phyloP scores from a whole-genome alignment of 208 protist genomes.

The Acanthamoeba divionensis region DNA sequence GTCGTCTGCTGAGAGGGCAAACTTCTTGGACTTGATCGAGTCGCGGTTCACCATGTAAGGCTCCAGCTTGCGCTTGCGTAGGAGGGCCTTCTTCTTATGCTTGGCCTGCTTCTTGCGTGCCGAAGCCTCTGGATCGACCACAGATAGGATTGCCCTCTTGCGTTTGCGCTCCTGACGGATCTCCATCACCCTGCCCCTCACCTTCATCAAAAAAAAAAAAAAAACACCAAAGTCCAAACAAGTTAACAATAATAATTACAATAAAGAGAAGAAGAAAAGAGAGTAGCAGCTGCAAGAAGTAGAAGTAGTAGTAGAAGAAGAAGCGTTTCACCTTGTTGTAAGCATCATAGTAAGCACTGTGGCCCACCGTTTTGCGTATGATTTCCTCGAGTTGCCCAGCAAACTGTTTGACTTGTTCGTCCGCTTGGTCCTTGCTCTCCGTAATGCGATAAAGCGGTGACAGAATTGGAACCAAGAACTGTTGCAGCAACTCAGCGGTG shows the following conservation, averaged over 20 bases:
- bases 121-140: slow-evolving; percentile 10
- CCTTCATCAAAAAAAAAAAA: too few relatives aligned
- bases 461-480: slow-evolving; percentile 7
- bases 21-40: slow-evolving; percentile 32
- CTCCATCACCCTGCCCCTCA: not conserved
- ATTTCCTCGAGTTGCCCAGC: not conserved
- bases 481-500: not conserved
- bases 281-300: too few relatives aligned
- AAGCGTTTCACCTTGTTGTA: slow-evolving; percentile 38
- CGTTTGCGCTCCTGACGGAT: not conserved
- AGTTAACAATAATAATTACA: too few relatives aligned
- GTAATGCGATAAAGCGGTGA: not conserved
- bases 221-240: too few relatives aligned
- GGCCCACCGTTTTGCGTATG: not conserved
- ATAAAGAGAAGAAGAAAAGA: too few relatives aligned
- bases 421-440: slow-evolving; percentile 1
- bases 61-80: slow-evolving; percentile 6
- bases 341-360: slow-evolving; percentile 36
- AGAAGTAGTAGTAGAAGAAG: too few relatives aligned
- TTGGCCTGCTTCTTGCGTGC: slow-evolving; percentile 32
- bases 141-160: not conserved
- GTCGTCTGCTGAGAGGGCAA: not conserved
- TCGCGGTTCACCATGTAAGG: not conserved
- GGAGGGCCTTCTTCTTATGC: not conserved
- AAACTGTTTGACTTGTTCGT: not conserved